Conservation (phyloP, 1,284 basidiomycete genomes). For the Cryptococcus hybrid region DNA sequence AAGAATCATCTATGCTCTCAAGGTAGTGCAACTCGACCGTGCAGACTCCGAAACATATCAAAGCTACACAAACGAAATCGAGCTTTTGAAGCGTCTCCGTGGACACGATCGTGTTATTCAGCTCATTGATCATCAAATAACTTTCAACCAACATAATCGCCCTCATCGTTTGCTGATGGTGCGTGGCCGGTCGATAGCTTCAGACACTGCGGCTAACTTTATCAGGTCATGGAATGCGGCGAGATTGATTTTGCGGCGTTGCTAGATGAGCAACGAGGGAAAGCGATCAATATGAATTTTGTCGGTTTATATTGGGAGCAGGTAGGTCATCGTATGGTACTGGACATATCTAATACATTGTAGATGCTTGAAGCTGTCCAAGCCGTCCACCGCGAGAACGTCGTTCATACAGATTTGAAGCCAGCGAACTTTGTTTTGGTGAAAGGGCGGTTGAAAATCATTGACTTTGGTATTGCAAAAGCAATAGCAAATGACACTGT, state of each 20-base stretch:
- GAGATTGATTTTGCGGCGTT: slow-evolving; percentile 83
- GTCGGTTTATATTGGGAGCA: slow-evolving; percentile 94
- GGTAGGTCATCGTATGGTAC: slow-evolving; percentile 52
- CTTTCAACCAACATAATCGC: slow-evolving; percentile 59
- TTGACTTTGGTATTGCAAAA: slow-evolving; percentile 96
- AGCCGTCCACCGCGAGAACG: slow-evolving; percentile 92
- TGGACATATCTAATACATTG: neutral
- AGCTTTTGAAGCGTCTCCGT: slow-evolving; percentile 75
- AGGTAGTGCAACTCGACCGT: slow-evolving; percentile 80
- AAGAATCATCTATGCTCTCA: slow-evolving; percentile 75
- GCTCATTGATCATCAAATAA: slow-evolving; percentile 76
- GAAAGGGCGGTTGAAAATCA: slow-evolving; percentile 86
- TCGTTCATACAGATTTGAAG: slow-evolving; percentile 94
- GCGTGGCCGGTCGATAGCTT: slow-evolving; percentile 7
- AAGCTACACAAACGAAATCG: slow-evolving; percentile 94
- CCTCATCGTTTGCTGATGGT: slow-evolving; percentile 71
- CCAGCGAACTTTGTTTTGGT: slow-evolving; percentile 96
- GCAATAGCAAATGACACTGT: slow-evolving; percentile 96
- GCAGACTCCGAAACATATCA: slow-evolving; percentile 80
- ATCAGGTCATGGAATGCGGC: slow-evolving; percentile 82
- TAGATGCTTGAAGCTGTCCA: slow-evolving; percentile 96
- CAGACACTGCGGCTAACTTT: no score
- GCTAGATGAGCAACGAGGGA: slow-evolving; percentile 73
- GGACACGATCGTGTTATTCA: slow-evolving; percentile 88
- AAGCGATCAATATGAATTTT: slow-evolving; percentile 85